Percentiles rank a stretch among this genome's conserved stretches.
These are phyloP conservation scores for Xylariaceae sp. DNA, from an alignment of 2,329 filamentous ascomycete genomes.

Conservation along the genomic window DNA sequence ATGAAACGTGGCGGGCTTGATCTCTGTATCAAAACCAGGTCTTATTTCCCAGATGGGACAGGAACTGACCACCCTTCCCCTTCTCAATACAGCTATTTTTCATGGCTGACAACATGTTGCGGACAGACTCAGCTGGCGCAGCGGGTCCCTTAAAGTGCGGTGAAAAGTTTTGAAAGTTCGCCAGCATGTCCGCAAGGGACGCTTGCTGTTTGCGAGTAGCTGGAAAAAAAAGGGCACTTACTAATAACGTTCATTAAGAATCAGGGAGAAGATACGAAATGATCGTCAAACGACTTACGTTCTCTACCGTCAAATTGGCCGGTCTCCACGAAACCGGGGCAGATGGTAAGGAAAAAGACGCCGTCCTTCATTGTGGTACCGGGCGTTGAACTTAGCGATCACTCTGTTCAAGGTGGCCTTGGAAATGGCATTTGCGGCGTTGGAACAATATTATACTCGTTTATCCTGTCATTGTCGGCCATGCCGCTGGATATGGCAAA, in stretches of 20 bases:
- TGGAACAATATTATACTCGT: background rate
- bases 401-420: background rate
- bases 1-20: too few species aligned
- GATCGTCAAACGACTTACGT: background rate
- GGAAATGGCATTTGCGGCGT: background rate
- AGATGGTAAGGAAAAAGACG: background rate
- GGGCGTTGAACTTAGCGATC: background rate
- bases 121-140: background rate
- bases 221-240: background rate
- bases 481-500: background rate
- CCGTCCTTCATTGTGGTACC: background rate
- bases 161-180: background rate
- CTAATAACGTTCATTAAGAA: too few species aligned
- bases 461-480: background rate
- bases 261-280: too few species aligned
- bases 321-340: background rate
- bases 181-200: background rate
- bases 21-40: background rate
- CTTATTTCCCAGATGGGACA: slow-evolving; percentile 1
- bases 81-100: background rate
- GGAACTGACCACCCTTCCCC: background rate
- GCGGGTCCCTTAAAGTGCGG: background rate
- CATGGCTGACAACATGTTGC: background rate
- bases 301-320: background rate
- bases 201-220: background rate